These are phyloP conservation scores for Kwoniella pini DNA, from an alignment of 768 basidiomycete species.

Conservation along the genomic window DNA sequence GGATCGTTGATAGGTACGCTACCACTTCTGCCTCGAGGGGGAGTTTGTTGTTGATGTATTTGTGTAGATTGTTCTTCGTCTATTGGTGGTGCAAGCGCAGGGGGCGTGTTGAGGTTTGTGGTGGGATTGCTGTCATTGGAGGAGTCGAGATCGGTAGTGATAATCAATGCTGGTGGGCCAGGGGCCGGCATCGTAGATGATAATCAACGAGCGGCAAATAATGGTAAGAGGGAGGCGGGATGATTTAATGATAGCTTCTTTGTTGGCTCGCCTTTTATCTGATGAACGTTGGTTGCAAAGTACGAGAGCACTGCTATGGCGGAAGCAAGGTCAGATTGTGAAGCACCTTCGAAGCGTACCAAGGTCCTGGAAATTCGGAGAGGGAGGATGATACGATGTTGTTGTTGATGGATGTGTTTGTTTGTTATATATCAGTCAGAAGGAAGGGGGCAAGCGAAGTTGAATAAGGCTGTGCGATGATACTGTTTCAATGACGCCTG, in stretches of 20 bases:
- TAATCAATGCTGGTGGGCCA: conserved; percentile 38
- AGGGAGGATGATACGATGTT: not conserved
- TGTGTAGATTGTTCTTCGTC: conserved; percentile 4
- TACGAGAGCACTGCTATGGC: conserved; percentile 1
- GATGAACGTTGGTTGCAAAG: conserved; percentile 3
- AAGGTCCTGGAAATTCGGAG: not conserved
- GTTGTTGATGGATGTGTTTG: not conserved
- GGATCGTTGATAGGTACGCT: conserved; percentile 8
- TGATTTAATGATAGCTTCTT: not conserved
- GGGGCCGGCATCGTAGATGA: conserved; percentile 12
- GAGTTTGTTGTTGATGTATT: conserved; percentile 10
- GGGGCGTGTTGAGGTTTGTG: conserved; percentile 14
- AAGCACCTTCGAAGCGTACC: not conserved
- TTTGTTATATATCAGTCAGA: not conserved
- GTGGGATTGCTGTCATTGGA: conserved; percentile 8
- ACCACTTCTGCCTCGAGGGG: conserved; percentile 14
- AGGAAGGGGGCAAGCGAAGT: not conserved
- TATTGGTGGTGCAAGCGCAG: conserved; percentile 16
- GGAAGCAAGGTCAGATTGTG: not conserved
- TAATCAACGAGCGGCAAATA: not conserved
- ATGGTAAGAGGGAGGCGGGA: not conserved
- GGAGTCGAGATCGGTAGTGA: conserved; percentile 44
- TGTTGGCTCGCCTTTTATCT: not conserved
- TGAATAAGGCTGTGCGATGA: too few species aligned
- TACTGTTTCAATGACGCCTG: too few species aligned